These are phyloP conservation scores for Rubus parviflorus DNA, from an alignment of 306 rosid genomes.

Conservation along the genomic window DNA sequence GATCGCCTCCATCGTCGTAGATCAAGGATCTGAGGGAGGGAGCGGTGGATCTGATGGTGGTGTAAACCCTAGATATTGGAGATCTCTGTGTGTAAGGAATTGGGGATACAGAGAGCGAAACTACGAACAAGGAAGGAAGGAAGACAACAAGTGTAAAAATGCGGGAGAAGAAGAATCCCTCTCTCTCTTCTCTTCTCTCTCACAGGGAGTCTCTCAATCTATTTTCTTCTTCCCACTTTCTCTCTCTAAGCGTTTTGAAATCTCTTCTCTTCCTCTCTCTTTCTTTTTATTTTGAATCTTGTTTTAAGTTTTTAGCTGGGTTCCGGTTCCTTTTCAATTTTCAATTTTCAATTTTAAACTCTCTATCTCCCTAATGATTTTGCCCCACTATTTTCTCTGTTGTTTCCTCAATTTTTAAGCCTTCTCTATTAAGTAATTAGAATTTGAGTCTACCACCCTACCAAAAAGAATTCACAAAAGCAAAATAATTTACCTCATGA, in stretches of 20 bases:
- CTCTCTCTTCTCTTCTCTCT: conserved; percentile 12
- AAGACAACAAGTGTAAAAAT: background rate
- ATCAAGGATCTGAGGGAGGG: conserved; percentile 31
- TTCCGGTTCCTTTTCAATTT: background rate
- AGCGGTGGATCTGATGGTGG: conserved; percentile 21
- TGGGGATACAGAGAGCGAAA: conserved; percentile 1
- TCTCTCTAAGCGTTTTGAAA: conserved; percentile 34
- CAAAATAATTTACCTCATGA: no score
- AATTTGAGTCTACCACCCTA: background rate
- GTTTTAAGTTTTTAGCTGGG: background rate
- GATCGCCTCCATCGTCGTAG: conserved; percentile 80
- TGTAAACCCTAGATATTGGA: conserved; percentile 33
- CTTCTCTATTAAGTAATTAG: background rate
- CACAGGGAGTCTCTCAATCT: conserved; percentile 4
- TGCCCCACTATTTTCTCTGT: conserved; percentile 11
- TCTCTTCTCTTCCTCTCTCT: conserved; percentile 11
- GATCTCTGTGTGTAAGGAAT: no score
- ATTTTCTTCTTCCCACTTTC: conserved; percentile 25
- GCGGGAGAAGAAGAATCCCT: conserved; percentile 11
- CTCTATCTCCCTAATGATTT: background rate
- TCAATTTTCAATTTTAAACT: conserved; percentile 21
- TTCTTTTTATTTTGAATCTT: conserved; percentile 24
- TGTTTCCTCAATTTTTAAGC: background rate
- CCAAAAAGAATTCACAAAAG: no score
- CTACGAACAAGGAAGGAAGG: background rate